phyloP scores from a whole-genome alignment of 139 green algal genomes.

The Zygnema circumcarinatum region DNA sequence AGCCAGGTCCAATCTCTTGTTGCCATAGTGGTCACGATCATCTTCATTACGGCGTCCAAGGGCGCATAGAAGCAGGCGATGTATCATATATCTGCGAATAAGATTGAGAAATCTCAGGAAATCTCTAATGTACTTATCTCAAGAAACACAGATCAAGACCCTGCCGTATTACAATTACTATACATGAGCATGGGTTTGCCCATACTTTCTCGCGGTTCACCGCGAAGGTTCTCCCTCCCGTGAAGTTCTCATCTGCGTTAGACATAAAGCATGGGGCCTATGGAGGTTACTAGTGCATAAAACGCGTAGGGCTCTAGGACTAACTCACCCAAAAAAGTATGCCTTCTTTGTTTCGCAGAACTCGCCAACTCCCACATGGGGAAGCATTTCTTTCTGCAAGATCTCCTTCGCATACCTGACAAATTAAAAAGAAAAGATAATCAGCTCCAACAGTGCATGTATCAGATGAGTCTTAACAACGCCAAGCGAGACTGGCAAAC shows the following conservation, averaged over 20 bases:
- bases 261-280: too few relatives aligned
- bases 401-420: slow-evolving; percentile 67
- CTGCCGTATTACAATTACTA: too few relatives aligned
- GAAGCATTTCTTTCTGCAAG: slow-evolving; percentile 70
- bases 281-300: too few relatives aligned
- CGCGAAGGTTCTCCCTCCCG: too few relatives aligned
- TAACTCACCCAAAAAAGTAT: slow-evolving; percentile 48
- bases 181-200: too few relatives aligned
- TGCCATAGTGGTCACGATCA: slow-evolving; percentile 97
- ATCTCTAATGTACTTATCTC: too few relatives aligned
- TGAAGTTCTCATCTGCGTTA: too few relatives aligned
- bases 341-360: slow-evolving; percentile 71
- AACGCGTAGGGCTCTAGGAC: too few relatives aligned
- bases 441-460: background rate
- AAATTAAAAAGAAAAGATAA: background rate
- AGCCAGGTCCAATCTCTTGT: slow-evolving; percentile 92
- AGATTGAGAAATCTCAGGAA: background rate
- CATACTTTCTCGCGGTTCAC: too few relatives aligned
- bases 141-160: too few relatives aligned
- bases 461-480: background rate
- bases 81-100: slow-evolving; percentile 68
- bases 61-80: slow-evolving; percentile 66
- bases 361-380: slow-evolving; percentile 69
- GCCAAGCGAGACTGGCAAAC: slow-evolving; percentile 5
- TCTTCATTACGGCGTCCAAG: slow-evolving; percentile 71